Evolutionary conservation across 345 rosid genomes (phyloP).

Genomic region (Linum usitatissimum): DNA sequence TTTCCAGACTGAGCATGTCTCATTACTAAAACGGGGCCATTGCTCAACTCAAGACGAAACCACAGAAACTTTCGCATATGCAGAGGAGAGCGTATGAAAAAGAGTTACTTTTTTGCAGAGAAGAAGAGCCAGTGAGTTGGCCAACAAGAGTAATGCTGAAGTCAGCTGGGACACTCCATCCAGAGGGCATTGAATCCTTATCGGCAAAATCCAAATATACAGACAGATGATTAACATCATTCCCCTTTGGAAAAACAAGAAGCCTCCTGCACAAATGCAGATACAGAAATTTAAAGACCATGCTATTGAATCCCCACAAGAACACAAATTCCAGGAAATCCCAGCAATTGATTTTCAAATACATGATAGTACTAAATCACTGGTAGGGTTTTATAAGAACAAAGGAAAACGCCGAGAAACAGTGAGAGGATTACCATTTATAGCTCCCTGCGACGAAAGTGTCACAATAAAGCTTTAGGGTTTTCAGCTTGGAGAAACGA

Average conservation of each 20-base stretch:
- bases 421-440: not conserved
- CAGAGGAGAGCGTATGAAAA: not conserved
- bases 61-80: not conserved
- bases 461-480: not conserved
- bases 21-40: not conserved
- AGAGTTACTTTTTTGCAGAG: not conserved
- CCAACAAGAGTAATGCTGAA: not conserved
- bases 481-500: not conserved
- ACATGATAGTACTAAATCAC: too few species aligned
- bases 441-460: not conserved
- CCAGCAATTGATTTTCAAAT: not conserved
- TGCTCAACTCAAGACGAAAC: not conserved
- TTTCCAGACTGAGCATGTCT: too few species aligned
- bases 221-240: not conserved
- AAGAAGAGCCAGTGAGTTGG: not conserved
- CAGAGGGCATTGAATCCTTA: not conserved
- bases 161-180: not conserved
- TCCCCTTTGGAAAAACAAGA: not conserved
- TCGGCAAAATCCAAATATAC: not conserved
- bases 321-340: too few species aligned
- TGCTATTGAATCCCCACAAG: too few species aligned
- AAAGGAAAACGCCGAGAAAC: not conserved
- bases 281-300: too few species aligned
- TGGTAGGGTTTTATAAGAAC: not conserved
- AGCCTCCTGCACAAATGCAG: too few species aligned